Conservation (phyloP, 352 stramenopile species). For the Phytophthora megakarya region DNA sequence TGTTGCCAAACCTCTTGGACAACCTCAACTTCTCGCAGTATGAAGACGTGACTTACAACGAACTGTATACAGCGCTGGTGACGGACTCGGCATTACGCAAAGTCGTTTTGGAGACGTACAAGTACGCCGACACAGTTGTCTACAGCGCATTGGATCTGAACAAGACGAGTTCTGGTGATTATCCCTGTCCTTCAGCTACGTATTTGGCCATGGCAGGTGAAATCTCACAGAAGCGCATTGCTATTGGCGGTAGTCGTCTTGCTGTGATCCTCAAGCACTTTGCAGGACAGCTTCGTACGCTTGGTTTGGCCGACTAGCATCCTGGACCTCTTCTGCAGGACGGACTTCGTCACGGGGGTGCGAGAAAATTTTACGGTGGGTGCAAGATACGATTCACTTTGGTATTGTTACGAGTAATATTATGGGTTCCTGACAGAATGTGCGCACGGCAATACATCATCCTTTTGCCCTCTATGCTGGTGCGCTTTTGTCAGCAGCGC, state of each 20-base stretch:
- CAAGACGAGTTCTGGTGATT: constrained; percentile 23
- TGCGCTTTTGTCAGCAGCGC: too few species aligned
- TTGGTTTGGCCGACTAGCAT: constrained; percentile 42
- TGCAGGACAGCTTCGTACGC: constrained; percentile 48
- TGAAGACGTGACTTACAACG: constrained; percentile 37
- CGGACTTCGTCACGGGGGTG: too few species aligned
- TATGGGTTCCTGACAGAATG: too few species aligned
- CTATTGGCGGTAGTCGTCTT: constrained; percentile 61
- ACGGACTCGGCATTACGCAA: constrained; percentile 35
- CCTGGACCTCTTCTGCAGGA: too few species aligned
- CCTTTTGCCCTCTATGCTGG: too few species aligned
- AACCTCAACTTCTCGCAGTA: constrained; percentile 49
- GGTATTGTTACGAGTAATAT: too few species aligned
- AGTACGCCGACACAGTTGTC: constrained; percentile 45
- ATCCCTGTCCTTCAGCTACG: constrained; percentile 40
- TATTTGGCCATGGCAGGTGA: constrained; percentile 42
- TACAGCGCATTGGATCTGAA: constrained; percentile 33
- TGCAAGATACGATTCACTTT: too few species aligned
- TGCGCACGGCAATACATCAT: too few species aligned
- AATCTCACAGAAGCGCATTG: constrained; percentile 57
- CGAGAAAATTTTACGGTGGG: too few species aligned
- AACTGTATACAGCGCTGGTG: constrained; percentile 40
- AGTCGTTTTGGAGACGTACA: constrained; percentile 53
- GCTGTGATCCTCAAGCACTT: constrained; percentile 66
- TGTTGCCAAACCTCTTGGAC: constrained; percentile 40